These are phyloP conservation scores for Dendrobium huoshanense DNA, from an alignment of 106 monocot genomes.

Conservation along the genomic window DNA sequence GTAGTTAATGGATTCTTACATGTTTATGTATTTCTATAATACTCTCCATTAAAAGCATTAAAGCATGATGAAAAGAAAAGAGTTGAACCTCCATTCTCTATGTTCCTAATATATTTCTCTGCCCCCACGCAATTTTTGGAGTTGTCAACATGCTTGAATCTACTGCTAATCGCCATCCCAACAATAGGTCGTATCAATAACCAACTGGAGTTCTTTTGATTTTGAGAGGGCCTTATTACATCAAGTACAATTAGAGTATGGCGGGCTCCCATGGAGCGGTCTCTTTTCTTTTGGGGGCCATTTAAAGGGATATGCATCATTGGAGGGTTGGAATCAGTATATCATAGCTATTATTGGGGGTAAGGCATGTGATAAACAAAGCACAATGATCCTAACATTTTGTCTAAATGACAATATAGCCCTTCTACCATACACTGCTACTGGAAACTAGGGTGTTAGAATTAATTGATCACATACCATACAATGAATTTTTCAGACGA, in stretches of 20 bases:
- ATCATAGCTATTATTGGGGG: not conserved
- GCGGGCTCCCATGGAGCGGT: not conserved
- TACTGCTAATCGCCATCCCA: too few species aligned
- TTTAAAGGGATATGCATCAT: not conserved
- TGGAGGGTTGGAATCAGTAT: not conserved
- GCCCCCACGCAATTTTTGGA: too few species aligned
- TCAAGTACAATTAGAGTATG: slow-evolving; percentile 9
- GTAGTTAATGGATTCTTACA: too few species aligned
- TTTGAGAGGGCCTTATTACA: not conserved
- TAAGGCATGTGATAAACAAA: not conserved
- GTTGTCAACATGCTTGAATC: too few species aligned
- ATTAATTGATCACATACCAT: too few species aligned
- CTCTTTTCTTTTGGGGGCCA: slow-evolving; percentile 10
- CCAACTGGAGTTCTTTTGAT: not conserved
- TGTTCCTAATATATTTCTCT: not conserved
- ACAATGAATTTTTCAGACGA: too few species aligned
- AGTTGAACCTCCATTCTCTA: not conserved
- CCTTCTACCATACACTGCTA: not conserved
- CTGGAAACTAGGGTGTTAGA: too few species aligned
- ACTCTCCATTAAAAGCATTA: too few species aligned
- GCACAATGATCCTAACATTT: not conserved
- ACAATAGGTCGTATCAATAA: too few species aligned
- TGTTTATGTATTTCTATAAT: too few species aligned
- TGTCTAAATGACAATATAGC: not conserved
- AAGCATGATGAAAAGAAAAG: not conserved